Evolutionary conservation across 108 stramenopile genomes (phyloP).

Genomic region (Pseudonitzschia delicatissima): DNA sequence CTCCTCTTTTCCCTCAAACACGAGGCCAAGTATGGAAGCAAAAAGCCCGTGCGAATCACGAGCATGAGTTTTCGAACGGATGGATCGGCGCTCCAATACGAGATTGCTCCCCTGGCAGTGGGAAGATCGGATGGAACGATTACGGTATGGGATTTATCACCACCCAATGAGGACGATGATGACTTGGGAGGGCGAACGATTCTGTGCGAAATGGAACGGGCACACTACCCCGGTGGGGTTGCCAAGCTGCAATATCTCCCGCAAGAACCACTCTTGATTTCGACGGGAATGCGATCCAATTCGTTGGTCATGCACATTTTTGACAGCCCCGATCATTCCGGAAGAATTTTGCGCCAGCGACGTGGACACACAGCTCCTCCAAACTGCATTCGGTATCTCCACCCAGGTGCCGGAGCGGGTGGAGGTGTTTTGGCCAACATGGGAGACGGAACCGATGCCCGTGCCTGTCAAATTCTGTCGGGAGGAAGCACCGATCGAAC

Average conservation of each 20-base stretch:
- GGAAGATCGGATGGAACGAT: conserved; percentile 76
- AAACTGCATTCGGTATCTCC: conserved; percentile 60
- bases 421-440: conserved; percentile 59
- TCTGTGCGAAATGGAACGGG: conserved; percentile 58
- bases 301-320: conserved; percentile 73
- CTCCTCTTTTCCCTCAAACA: conserved; percentile 68
- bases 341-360: conserved; percentile 63
- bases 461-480: conserved; percentile 77
- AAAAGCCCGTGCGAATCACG: conserved; percentile 40
- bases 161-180: conserved; percentile 51
- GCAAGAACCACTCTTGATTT: conserved; percentile 77
- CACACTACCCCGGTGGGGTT: conserved; percentile 73
- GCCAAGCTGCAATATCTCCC: conserved; percentile 68
- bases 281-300: conserved; percentile 69
- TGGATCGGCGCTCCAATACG: conserved; percentile 65
- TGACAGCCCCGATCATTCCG: conserved; percentile 84
- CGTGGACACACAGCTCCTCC: conserved; percentile 80
- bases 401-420: conserved; percentile 53
- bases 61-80: conserved; percentile 86
- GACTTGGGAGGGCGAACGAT: conserved; percentile 48
- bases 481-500: conserved; percentile 64
- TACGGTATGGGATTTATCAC: conserved; percentile 79
- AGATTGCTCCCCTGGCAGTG: conserved; percentile 79
- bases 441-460: conserved; percentile 78
- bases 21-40: conserved; percentile 18